Percentiles rank a stretch among this genome's conserved stretches.
Evolutionary conservation across 2,329 filamentous ascomycete genomes (phyloP).

Genomic region (Clonostachys sp.): DNA sequence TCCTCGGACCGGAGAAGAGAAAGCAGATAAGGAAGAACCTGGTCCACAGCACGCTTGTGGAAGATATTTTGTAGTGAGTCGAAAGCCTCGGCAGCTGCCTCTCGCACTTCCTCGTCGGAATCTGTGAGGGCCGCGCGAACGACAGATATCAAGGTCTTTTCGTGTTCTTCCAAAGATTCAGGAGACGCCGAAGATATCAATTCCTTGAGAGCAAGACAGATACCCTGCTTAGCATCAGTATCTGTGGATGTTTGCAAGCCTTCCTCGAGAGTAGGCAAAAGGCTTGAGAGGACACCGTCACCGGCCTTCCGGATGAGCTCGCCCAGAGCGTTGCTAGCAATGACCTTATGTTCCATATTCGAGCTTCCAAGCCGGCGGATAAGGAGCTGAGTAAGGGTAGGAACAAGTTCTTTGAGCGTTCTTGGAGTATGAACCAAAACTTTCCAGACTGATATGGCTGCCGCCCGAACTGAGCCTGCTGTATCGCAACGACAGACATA

Average conservation of each 20-base stretch:
- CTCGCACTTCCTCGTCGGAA: constrained; percentile 81
- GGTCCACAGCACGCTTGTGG: constrained; percentile 91
- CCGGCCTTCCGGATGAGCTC: constrained; percentile 97
- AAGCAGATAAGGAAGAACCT: constrained; percentile 89
- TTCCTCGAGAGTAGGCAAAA: constrained; percentile 89
- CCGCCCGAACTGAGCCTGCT: constrained; percentile 81
- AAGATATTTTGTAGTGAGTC: constrained; percentile 90
- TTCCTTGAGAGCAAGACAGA: constrained; percentile 92
- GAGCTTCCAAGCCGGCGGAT: constrained; percentile 91
- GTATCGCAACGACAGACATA: constrained; percentile 99
- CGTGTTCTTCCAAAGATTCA: constrained; percentile 88
- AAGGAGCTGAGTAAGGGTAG: constrained; percentile 89
- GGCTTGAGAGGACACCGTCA: constrained; percentile 81
- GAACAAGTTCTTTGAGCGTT: constrained; percentile 91
- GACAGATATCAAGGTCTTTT: constrained; percentile 91
- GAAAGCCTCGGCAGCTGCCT: constrained; percentile 95
- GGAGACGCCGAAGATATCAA: constrained; percentile 84
- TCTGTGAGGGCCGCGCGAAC: constrained; percentile 91
- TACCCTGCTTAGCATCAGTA: constrained; percentile 91
- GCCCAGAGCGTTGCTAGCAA: constrained; percentile 93
- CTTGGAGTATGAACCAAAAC: constrained; percentile 87
- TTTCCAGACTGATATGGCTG: constrained; percentile 94
- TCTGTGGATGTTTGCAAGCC: constrained; percentile 85
- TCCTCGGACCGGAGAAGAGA: constrained; percentile 82
- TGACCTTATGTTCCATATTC: constrained; percentile 98